These are phyloP conservation scores for Lodderomyces margitis DNA, from an alignment of 1,139 yeast species.

Conservation along the genomic window DNA sequence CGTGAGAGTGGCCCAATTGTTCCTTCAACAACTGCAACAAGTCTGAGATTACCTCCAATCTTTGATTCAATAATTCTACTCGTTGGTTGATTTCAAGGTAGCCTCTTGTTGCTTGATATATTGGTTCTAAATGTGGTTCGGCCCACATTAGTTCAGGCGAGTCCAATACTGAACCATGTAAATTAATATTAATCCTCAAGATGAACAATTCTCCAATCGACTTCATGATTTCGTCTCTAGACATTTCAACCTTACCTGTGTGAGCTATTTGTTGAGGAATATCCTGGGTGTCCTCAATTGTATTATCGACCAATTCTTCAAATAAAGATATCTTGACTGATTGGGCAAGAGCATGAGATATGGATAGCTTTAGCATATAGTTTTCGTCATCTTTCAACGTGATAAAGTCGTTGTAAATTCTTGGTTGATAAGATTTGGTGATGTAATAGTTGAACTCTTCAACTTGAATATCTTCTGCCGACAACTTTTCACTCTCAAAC, in stretches of 20 bases:
- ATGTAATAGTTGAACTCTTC: constrained; percentile 95
- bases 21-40: constrained; percentile 93
- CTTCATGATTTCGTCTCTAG: constrained; percentile 91
- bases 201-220: constrained; percentile 94
- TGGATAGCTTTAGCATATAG: constrained; percentile 84
- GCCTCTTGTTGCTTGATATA: constrained; percentile 94
- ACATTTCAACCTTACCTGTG: constrained; percentile 93
- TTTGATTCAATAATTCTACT: constrained; percentile 81
- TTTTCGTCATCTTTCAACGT: constrained; percentile 87
- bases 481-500: constrained; percentile 87
- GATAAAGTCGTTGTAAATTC: constrained; percentile 92
- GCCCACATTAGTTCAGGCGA: constrained; percentile 99
- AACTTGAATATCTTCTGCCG: constrained; percentile 86
- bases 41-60: constrained; percentile 91
- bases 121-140: constrained; percentile 95
- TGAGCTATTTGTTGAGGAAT: constrained; percentile 94
- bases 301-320: constrained; percentile 92
- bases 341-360: constrained; percentile 90
- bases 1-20: constrained; percentile 88
- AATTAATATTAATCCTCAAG: constrained; percentile 80
- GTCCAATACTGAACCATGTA: constrained; percentile 93
- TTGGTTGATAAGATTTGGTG: constrained; percentile 88
- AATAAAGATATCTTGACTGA: constrained; percentile 90
- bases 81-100: constrained; percentile 92
- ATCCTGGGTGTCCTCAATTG: constrained; percentile 95